phyloP scores from a whole-genome alignment of 257 asterid species.

The Misopates orontium region DNA sequence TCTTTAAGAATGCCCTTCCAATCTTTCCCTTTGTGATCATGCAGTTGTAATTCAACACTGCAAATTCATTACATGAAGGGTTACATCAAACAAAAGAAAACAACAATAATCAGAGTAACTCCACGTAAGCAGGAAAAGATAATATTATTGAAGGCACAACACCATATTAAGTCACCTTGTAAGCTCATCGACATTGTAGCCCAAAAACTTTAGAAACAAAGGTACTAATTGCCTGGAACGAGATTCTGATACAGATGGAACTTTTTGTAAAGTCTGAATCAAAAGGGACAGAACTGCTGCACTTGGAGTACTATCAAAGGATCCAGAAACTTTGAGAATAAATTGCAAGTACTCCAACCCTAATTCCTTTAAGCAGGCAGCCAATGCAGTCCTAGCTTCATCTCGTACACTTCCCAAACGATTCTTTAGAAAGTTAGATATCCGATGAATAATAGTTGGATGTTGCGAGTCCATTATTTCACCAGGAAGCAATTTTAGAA shows the following conservation, averaged over 20 bases:
- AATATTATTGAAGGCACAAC: no score
- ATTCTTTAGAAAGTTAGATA: constrained; percentile 74
- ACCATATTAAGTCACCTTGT: no score
- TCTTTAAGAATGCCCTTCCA: no score
- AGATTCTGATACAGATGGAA: constrained; percentile 65
- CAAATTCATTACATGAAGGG: no score
- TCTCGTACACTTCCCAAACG: constrained; percentile 86
- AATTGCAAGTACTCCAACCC: constrained; percentile 87
- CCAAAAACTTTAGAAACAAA: no score
- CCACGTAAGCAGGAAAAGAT: no score
- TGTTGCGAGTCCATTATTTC: constrained; percentile 79
- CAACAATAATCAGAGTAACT: no score
- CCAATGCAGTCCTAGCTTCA: constrained; percentile 88
- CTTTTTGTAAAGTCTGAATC: constrained; percentile 71
- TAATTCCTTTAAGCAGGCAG: constrained; percentile 80
- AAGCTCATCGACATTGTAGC: no score
- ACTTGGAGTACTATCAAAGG: constrained; percentile 56
- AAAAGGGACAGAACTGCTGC: constrained; percentile 54
- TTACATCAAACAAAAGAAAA: no score
- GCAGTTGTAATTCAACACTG: no score
- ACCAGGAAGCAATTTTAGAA: constrained; percentile 80
- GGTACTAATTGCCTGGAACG: constrained; percentile 64
- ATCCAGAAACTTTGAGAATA: constrained; percentile 56
- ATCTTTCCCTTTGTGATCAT: no score
- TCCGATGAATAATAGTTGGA: constrained; percentile 86